phyloP scores from a whole-genome alignment of 805 yeast genomes.

The Cyberlindnera maclurae region DNA sequence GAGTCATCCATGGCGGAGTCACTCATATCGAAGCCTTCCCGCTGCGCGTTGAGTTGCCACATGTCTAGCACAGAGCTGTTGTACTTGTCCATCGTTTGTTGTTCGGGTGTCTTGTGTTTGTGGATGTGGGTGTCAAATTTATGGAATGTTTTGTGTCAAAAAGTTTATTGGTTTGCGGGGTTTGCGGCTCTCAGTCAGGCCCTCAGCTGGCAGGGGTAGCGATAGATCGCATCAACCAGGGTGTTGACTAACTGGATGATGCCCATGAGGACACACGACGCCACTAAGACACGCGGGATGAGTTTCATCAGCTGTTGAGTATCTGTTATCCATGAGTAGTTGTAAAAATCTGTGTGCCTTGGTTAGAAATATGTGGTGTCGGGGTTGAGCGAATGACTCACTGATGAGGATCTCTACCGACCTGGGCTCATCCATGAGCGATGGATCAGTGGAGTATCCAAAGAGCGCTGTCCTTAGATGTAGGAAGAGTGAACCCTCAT shows the following conservation, averaged over 20 bases:
- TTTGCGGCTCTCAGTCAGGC: neutral
- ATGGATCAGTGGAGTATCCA: slow-evolving; percentile 9
- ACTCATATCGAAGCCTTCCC: neutral
- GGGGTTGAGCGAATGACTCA: slow-evolving; percentile 1
- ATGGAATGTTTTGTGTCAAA: neutral
- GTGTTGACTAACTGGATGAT: too few species aligned
- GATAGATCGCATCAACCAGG: too few species aligned
- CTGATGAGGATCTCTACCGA: slow-evolving; percentile 8
- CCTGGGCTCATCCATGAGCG: slow-evolving; percentile 7
- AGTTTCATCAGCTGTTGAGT: too few species aligned
- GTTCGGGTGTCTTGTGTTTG: neutral
- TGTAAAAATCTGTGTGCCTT: too few species aligned
- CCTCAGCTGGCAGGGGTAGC: too few species aligned
- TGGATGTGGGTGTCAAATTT: neutral
- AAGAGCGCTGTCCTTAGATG: slow-evolving; percentile 7
- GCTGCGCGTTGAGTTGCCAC: slow-evolving; percentile 1
- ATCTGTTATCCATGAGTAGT: too few species aligned
- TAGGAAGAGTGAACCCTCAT: slow-evolving; percentile 4
- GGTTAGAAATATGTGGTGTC: too few species aligned
- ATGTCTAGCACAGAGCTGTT: neutral
- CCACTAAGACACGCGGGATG: too few species aligned
- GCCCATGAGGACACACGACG: too few species aligned
- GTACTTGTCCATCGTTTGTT: neutral
- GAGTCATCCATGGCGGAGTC: slow-evolving; percentile 1
- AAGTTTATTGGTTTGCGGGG: neutral